phyloP scores from a whole-genome alignment of 108 stramenopile genomes.

The Discostella pseudostelligera region DNA sequence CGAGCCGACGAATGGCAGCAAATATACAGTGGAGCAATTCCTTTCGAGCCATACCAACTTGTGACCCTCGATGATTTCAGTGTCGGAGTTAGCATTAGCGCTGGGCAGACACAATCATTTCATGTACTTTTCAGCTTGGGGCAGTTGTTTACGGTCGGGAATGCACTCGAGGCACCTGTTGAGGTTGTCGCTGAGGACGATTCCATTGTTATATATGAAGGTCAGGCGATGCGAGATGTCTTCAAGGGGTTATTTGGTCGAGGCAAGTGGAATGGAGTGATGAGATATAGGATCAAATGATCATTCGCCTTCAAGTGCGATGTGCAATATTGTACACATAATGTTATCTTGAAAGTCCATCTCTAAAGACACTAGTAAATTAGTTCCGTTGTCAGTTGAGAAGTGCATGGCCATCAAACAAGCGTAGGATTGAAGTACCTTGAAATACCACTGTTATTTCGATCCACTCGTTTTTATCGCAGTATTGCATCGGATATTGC shows the following conservation, averaged over 20 bases:
- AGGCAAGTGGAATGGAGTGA: conserved; percentile 1
- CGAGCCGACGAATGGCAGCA: neutral
- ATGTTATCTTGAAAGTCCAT: too few species aligned
- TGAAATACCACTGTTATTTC: too few species aligned
- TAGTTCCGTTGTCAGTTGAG: too few species aligned
- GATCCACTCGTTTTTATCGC: too few species aligned
- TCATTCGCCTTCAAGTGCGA: too few species aligned
- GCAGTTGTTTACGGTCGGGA: neutral
- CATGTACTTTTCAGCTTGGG: neutral
- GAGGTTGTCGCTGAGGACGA: neutral
- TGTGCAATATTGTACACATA: too few species aligned
- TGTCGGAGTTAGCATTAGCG: neutral
- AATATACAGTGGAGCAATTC: neutral
- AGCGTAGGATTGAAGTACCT: too few species aligned
- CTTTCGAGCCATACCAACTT: neutral
- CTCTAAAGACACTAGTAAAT: too few species aligned
- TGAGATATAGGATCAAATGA: neutral
- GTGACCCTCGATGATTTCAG: neutral
- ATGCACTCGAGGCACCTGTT: neutral
- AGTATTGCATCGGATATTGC: too few species aligned
- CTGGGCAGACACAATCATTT: conserved; percentile 1
- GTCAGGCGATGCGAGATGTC: neutral
- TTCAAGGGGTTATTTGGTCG: neutral
- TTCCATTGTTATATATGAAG: neutral
- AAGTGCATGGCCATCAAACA: too few species aligned